Conservation (phyloP, 1,139 yeast species). For the Zygoascus sp. region DNA sequence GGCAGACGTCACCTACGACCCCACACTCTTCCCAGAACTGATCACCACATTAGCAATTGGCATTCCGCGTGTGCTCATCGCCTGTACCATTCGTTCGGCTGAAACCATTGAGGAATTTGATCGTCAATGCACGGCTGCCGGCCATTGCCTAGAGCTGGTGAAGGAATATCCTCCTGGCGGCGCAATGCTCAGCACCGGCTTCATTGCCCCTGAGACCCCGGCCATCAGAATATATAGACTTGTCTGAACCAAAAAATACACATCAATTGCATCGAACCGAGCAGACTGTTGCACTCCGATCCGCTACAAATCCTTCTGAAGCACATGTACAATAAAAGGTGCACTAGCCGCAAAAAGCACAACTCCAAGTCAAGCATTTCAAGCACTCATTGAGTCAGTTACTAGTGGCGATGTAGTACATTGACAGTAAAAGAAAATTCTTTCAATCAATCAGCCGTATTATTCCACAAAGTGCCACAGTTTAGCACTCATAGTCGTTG, state of each 20-base stretch:
- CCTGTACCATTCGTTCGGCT: conserved; percentile 70
- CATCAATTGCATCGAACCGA: neutral
- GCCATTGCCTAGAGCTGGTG: conserved; percentile 33
- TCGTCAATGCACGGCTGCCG: conserved; percentile 31
- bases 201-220: conserved; percentile 23
- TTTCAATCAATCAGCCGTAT: no score
- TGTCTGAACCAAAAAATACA: neutral
- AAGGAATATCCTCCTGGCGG: conserved; percentile 16
- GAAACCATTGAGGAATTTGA: conserved; percentile 57
- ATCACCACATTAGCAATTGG: conserved; percentile 42
- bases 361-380: no score
- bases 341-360: no score
- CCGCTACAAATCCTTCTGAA: neutral
- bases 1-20: conserved; percentile 85
- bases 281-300: neutral
- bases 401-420: no score
- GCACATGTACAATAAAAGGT: no score
- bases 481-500: no score
- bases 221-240: conserved; percentile 20
- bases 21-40: conserved; percentile 53
- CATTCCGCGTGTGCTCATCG: conserved; percentile 23
- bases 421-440: no score
- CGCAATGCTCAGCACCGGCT: conserved; percentile 14
- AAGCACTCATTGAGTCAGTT: no score
- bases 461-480: no score